Conservation (phyloP, 2,329 filamentous ascomycete genomes). For the Chaetomium olivaceum region DNA sequence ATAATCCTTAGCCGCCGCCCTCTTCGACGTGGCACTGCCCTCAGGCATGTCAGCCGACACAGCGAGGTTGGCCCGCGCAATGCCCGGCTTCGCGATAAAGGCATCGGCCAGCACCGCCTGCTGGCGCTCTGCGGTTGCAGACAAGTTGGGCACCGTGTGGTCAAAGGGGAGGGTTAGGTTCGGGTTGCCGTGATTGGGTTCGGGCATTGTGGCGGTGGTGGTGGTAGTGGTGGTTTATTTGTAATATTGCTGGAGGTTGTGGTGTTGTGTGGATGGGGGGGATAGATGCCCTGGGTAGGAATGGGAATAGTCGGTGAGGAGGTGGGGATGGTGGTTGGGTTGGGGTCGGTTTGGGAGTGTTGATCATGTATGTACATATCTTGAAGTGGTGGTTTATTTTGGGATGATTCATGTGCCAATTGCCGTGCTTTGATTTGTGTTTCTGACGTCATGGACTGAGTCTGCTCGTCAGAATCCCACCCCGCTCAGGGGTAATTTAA, state of each 20-base stretch:
- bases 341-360: too few relatives aligned
- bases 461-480: background rate
- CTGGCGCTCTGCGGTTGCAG: slow-evolving; percentile 20
- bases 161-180: slow-evolving; percentile 17
- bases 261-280: too few relatives aligned
- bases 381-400: too few relatives aligned
- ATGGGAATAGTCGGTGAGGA: background rate
- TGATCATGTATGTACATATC: too few relatives aligned
- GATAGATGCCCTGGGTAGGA: too few relatives aligned
- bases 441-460: background rate
- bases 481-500: too few relatives aligned
- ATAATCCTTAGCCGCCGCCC: slow-evolving; percentile 14
- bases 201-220: background rate
- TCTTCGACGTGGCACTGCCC: slow-evolving; percentile 19
- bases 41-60: slow-evolving; percentile 20
- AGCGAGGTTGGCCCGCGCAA: slow-evolving; percentile 31
- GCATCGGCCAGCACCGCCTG: slow-evolving; percentile 23
- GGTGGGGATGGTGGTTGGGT: background rate
- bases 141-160: slow-evolving; percentile 10
- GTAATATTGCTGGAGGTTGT: background rate
- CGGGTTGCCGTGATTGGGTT: too few relatives aligned
- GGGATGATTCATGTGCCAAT: background rate
- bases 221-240: background rate
- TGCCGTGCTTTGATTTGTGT: background rate
- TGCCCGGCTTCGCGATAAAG: slow-evolving; percentile 21